Conservation (phyloP, 129 eudicot species). For the Artemisia tridentata region DNA sequence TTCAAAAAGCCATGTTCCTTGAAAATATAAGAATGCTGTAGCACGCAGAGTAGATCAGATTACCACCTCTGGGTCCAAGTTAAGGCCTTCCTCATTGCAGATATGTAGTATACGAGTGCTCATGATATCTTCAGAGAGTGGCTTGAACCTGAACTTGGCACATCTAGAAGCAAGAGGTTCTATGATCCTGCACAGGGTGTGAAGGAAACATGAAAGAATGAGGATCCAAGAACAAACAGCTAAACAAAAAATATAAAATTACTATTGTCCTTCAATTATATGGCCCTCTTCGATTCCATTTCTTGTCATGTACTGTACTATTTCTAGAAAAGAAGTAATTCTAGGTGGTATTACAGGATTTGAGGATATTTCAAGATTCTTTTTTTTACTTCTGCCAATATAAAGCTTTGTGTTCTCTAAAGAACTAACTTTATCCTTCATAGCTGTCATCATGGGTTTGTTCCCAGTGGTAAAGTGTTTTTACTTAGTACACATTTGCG, state of each 20-base stretch:
- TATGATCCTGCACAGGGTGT: slow-evolving; percentile 62
- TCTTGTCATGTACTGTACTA: neutral
- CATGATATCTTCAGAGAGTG: slow-evolving; percentile 89
- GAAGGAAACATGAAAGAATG: slow-evolving; percentile 9
- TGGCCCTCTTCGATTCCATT: neutral
- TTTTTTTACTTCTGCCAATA: slow-evolving; percentile 9
- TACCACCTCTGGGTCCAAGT: slow-evolving; percentile 75
- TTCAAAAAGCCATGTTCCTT: neutral
- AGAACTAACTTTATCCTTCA: slow-evolving; percentile 2
- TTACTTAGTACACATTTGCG: neutral
- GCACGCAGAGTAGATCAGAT: slow-evolving; percentile 10
- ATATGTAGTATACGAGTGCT: slow-evolving; percentile 67
- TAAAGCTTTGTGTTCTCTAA: slow-evolving; percentile 7
- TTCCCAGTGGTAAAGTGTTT: neutral
- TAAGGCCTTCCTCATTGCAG: slow-evolving; percentile 80
- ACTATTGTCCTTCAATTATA: neutral
- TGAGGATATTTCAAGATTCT: neutral
- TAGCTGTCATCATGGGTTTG: slow-evolving; percentile 5
- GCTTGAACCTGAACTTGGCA: slow-evolving; percentile 97
- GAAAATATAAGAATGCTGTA: neutral
- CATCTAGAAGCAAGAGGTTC: slow-evolving; percentile 99
- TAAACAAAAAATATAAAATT: neutral
- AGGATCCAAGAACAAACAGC: slow-evolving; percentile 4
- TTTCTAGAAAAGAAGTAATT: neutral
- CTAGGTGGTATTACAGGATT: neutral